Percentiles rank a stretch among this genome's conserved stretches.
Evolutionary conservation across 306 rosid species (phyloP).

Genomic region (Vachellia pachyceras): DNA sequence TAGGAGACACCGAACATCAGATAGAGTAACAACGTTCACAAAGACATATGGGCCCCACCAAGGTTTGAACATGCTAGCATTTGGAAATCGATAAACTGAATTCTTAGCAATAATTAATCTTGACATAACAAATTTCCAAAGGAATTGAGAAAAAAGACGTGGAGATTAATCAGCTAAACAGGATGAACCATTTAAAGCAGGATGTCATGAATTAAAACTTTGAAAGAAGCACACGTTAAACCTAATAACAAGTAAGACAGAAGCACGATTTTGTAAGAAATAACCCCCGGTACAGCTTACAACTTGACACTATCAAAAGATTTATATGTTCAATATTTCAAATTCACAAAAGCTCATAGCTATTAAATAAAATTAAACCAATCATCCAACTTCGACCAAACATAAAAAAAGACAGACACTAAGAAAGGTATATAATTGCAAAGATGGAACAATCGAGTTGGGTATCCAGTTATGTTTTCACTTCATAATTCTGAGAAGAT

Average conservation of each 20-base stretch:
- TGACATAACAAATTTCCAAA: neutral
- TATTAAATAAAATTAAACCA: neutral
- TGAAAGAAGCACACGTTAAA: constrained; percentile 6
- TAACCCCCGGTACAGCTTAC: no score
- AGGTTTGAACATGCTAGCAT: neutral
- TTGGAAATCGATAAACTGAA: neutral
- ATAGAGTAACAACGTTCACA: neutral
- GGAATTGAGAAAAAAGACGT: neutral
- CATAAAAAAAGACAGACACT: neutral
- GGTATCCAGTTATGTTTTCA: neutral
- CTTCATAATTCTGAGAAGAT: neutral
- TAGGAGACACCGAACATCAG: neutral
- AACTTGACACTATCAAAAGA: neutral
- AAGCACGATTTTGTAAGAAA: neutral
- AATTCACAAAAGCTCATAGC: neutral
- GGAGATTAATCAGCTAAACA: neutral
- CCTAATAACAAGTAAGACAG: neutral
- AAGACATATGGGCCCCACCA: neutral
- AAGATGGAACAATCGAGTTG: neutral
- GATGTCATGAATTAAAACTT: neutral
- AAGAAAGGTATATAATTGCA: neutral
- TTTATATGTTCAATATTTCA: constrained; percentile 4
- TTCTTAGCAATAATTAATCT: neutral
- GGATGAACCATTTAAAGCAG: neutral
- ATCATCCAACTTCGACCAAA: neutral